Conservation (phyloP, 192 early-diverging fungal species). For the Coemansia reversa region DNA sequence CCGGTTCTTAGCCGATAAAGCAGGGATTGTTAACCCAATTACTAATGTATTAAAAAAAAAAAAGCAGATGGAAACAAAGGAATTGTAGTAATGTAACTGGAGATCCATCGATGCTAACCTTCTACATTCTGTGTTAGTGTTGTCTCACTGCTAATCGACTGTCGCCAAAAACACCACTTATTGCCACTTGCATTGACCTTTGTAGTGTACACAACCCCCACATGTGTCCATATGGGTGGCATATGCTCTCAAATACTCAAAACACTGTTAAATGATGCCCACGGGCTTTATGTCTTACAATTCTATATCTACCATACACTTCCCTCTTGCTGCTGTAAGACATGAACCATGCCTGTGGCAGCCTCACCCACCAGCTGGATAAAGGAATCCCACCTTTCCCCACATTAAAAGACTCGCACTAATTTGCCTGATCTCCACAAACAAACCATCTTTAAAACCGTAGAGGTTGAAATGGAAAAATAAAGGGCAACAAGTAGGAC, state of each 20-base stretch:
- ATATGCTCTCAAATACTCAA: neutral
- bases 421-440: neutral
- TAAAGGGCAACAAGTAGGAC: constrained; percentile 43
- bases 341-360: neutral
- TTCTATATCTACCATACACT: neutral
- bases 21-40: neutral
- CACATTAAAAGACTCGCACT: neutral
- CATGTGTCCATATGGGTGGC: neutral
- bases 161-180: neutral
- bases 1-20: neutral
- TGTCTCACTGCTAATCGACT: no score
- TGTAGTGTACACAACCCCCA: neutral
- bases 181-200: neutral
- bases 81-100: neutral
- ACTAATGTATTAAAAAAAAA: neutral
- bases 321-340: neutral
- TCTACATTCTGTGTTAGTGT: neutral
- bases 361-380: neutral
- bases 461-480: constrained; percentile 5
- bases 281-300: neutral
- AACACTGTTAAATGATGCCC: neutral
- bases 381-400: neutral
- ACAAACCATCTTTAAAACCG: constrained; percentile 1
- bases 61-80: neutral
- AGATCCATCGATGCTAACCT: neutral